Percentiles rank a stretch among this genome's conserved stretches.
These are phyloP conservation scores for Entomortierella parvispora DNA, from an alignment of 192 early-diverging fungal genomes.

Conservation along the genomic window DNA sequence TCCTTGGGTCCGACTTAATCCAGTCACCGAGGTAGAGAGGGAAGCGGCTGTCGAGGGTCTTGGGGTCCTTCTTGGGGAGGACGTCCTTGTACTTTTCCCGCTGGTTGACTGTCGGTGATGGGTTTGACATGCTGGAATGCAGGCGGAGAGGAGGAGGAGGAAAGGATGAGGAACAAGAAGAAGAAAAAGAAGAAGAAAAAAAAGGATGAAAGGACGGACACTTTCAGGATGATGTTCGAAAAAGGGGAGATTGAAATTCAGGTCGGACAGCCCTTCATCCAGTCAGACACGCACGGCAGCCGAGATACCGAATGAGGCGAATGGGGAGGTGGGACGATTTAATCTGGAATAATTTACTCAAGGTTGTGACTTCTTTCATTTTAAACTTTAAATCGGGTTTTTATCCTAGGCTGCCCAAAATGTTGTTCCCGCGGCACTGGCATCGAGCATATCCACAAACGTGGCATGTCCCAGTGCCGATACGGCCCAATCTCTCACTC, in stretches of 20 bases:
- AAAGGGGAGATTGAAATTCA: slow-evolving; percentile 1
- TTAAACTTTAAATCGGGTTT: too few species aligned
- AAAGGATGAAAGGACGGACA: not conserved
- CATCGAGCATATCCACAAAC: too few species aligned
- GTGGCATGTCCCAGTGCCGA: not conserved
- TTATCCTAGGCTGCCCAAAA: too few species aligned
- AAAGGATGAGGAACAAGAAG: not conserved
- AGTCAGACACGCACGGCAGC: not conserved
- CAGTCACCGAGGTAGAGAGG: slow-evolving; percentile 86
- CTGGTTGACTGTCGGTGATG: slow-evolving; percentile 38
- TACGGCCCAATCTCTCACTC: not conserved
- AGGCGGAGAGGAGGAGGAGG: not conserved
- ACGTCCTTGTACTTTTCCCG: slow-evolving; percentile 34
- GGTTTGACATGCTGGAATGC: not conserved
- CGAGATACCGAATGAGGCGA: too few species aligned
- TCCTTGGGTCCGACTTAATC: slow-evolving; percentile 79
- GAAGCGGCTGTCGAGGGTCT: slow-evolving; percentile 71
- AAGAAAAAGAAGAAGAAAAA: not conserved
- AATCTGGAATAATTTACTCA: too few species aligned
- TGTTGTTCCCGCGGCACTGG: too few species aligned
- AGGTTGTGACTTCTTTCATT: too few species aligned
- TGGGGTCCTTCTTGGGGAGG: slow-evolving; percentile 34
- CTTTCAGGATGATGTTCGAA: too few species aligned
- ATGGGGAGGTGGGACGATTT: too few species aligned
- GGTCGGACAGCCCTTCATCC: not conserved